Evolutionary conservation across 768 basidiomycete genomes (phyloP).

Genomic region (Boletus rubropictus): DNA sequence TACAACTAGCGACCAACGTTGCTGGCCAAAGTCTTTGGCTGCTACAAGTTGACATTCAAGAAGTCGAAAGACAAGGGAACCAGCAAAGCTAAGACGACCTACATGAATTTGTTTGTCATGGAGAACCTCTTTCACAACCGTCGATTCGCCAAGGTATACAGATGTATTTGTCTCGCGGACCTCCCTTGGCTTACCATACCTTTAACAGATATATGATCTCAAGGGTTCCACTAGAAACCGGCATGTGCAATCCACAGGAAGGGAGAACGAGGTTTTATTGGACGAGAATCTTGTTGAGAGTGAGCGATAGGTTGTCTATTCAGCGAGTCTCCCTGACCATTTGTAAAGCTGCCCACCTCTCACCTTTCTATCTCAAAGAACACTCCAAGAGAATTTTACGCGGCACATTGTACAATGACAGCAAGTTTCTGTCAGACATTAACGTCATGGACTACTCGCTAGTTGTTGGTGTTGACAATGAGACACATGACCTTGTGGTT

Average conservation of each 20-base stretch:
- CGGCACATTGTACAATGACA: constrained; percentile 90
- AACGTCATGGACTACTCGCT: constrained; percentile 98
- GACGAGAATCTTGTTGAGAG: constrained; percentile 96
- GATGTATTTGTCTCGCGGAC: background rate
- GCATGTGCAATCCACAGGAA: constrained; percentile 83
- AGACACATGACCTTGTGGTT: constrained; percentile 84
- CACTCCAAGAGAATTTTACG: constrained; percentile 91
- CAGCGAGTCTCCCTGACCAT: constrained; percentile 6
- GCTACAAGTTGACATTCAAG: constrained; percentile 88
- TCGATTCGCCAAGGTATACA: constrained; percentile 74
- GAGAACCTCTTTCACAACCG: constrained; percentile 95
- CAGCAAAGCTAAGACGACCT: constrained; percentile 69
- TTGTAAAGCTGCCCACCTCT: constrained; percentile 66
- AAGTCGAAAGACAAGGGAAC: constrained; percentile 63
- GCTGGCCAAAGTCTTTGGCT: constrained; percentile 94
- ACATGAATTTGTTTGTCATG: constrained; percentile 97
- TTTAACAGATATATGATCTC: constrained; percentile 81
- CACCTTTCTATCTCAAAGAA: constrained; percentile 93
- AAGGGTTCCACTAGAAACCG: constrained; percentile 95
- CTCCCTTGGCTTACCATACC: constrained; percentile 1
- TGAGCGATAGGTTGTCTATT: constrained; percentile 31
- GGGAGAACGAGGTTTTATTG: constrained; percentile 88
- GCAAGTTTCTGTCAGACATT: constrained; percentile 87
- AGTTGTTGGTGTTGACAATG: constrained; percentile 90
- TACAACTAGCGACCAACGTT: constrained; percentile 76